Evolutionary conservation across 257 asterid species (phyloP), one percentile per base, ranked within the genome.

Genomic region (Thymus quinquecostatus): DNA sequence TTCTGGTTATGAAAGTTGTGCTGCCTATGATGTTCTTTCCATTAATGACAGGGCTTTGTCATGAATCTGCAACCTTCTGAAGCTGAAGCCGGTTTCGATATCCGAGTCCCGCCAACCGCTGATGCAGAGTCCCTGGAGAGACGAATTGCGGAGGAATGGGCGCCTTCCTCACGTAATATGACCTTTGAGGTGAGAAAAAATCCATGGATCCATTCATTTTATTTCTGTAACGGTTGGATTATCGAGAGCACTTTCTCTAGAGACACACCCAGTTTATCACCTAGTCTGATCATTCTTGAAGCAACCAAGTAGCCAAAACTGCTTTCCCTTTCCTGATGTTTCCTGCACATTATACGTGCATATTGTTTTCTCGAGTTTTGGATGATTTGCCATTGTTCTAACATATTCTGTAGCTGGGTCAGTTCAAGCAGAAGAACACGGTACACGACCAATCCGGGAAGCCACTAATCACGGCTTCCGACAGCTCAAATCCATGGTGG

Each of bases 21-120:
- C 50, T 54, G 56, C 3, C 50, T 65, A 71, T 50, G 44, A 72
- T 48, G 36, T 40, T 69, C 53, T 64, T 57, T 56, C 10, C 73
- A 71, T 21, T 21, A 33, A 67, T 78, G 71, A 66, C 82, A 93
- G 98, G 98, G 99, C 10, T 95, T 89, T 68, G 97, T 92, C 81
- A 95, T 89, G 99, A 95, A 95, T 83, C 72, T 95, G 77, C 99
- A 94, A 83, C 99, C 98, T 61, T 94, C 99, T 51, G 98, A 94
- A 89, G 99, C 99, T 72, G 71, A 87, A 78, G 99, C 98, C 63
- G 99, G 99, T 41, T 95, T 95, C 77, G 99, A 95, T 78, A 82
- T 95, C 81, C 88, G 99, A 59, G 82, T 91, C 69, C 98, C 99
- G 62, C 97, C 99, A 72, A 89, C 89, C 12, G 89, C 83, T 32